Conservation (phyloP, 1,139 yeast genomes). For the Candida freyschussii region DNA sequence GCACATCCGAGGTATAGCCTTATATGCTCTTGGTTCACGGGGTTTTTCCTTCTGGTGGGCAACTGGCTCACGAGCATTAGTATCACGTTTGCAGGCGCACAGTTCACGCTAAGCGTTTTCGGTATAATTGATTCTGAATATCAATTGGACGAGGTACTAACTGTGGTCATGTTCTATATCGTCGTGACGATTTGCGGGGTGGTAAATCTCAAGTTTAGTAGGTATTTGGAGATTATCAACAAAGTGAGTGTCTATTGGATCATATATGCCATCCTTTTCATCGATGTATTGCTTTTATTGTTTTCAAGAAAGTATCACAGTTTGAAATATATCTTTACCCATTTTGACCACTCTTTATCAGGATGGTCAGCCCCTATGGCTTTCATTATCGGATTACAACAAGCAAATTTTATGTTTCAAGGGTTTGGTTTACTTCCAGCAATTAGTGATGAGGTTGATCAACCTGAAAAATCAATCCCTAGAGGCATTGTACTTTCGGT, state of each 20-base stretch:
- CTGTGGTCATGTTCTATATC: constrained; percentile 50
- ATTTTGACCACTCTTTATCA: constrained; percentile 63
- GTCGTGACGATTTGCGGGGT: constrained; percentile 58
- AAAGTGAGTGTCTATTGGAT: constrained; percentile 70
- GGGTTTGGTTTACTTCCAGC: constrained; percentile 83
- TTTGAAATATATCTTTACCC: constrained; percentile 54
- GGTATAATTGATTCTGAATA: constrained; percentile 57
- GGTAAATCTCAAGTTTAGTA: constrained; percentile 56
- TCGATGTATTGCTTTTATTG: constrained; percentile 56
- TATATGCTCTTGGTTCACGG: constrained; percentile 66
- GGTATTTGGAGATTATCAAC: constrained; percentile 57
- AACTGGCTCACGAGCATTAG: constrained; percentile 75
- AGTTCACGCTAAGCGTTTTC: constrained; percentile 59
- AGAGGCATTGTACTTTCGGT: constrained; percentile 68
- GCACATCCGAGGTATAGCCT: constrained; percentile 53
- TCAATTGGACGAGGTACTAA: constrained; percentile 51
- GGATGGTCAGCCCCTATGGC: constrained; percentile 68
- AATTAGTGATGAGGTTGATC: constrained; percentile 75
- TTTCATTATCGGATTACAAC: constrained; percentile 69
- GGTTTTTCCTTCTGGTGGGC: constrained; percentile 69
- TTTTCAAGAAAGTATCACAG: constrained; percentile 61
- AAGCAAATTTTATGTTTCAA: constrained; percentile 72
- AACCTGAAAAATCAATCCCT: constrained; percentile 75
- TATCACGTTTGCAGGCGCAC: constrained; percentile 70
- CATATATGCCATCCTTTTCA: constrained; percentile 62